Evolutionary conservation across 305 asterid genomes (phyloP), one percentile per base, ranked within the genome.

Genomic region (Stenogyne calaminthoides): DNA sequence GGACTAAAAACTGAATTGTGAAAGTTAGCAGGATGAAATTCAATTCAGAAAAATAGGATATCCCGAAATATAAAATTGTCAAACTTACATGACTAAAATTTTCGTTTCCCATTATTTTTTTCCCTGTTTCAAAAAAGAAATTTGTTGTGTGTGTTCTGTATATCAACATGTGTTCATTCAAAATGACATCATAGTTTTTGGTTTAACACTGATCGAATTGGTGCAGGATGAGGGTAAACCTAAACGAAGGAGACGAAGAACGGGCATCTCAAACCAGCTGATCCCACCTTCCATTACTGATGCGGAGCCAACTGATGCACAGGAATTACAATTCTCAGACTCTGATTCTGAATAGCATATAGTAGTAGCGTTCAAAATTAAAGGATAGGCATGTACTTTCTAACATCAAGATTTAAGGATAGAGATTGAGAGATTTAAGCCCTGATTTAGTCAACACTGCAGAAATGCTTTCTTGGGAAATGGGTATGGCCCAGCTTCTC

Each of bases 201-300:
- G 51, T 44, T 18, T 56, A 46, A 62, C 11, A 9, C 72, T 58
- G 11, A 0, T 29, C 0, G 25, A 68, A 49, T 46, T 61, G 60
- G n/a, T 75, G 79, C 86, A 93, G 98, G 89, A 78, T 3, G 83
- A 75, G 77, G 80, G 67, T 44, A 78, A 68, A 62, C 84, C 80
- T 67, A 77, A 68, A 3, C 81, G 86, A 67, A 86, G 84, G 70
- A 75, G 77, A 42, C 83, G 75, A 32, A 77, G 81, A 54, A 80
- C 84, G 58, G 81, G 49, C 6, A 73, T 40, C 6, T 64, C 87
- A 20, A 78, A 87, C 61, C 83, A 81, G 69, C 97, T 88, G 8
- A 9, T 87, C 66, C 95, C 97, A 9, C 93, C 97, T 47, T 88
- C 98, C 44, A 76, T 91, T 39, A 86, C 97, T 5, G 97, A 89